phyloP scores from a whole-genome alignment of 2,329 filamentous ascomycete genomes.

The Sarocladium oryzae region DNA sequence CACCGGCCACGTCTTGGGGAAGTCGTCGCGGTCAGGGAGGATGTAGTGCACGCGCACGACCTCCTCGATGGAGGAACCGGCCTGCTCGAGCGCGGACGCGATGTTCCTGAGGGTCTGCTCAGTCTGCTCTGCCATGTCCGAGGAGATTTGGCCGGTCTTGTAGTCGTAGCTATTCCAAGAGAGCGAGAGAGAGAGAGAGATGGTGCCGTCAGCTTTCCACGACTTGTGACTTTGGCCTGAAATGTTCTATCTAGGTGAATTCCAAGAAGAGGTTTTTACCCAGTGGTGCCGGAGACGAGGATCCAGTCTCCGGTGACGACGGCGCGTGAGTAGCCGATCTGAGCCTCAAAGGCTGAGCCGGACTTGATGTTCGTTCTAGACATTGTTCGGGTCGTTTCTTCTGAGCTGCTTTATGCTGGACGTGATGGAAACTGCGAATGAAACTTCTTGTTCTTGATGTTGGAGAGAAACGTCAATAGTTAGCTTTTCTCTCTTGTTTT shows the following conservation, averaged over 20 bases:
- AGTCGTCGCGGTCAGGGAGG: slow-evolving; percentile 40
- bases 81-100: slow-evolving; percentile 35
- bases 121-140: slow-evolving; percentile 39
- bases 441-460: too few species aligned
- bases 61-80: slow-evolving; percentile 36
- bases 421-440: neutral
- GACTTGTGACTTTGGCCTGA: too few species aligned
- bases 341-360: slow-evolving; percentile 43
- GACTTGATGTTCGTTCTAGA: slow-evolving; percentile 20
- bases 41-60: slow-evolving; percentile 48
- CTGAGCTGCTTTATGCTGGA: neutral
- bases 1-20: slow-evolving; percentile 42
- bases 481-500: too few species aligned
- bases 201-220: too few species aligned
- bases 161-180: slow-evolving; percentile 42
- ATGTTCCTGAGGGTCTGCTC: slow-evolving; percentile 45
- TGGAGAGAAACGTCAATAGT: too few species aligned
- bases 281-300: slow-evolving; percentile 49
- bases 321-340: slow-evolving; percentile 49
- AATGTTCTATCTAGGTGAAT: too few species aligned
- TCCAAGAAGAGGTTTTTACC: too few species aligned
- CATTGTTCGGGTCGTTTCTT: neutral
- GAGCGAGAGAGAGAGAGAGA: too few species aligned
- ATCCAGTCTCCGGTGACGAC: slow-evolving; percentile 44
- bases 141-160: slow-evolving; percentile 36